phyloP scores from a whole-genome alignment of 495 filamentous ascomycete genomes.

The Aspergillus homomorphus region DNA sequence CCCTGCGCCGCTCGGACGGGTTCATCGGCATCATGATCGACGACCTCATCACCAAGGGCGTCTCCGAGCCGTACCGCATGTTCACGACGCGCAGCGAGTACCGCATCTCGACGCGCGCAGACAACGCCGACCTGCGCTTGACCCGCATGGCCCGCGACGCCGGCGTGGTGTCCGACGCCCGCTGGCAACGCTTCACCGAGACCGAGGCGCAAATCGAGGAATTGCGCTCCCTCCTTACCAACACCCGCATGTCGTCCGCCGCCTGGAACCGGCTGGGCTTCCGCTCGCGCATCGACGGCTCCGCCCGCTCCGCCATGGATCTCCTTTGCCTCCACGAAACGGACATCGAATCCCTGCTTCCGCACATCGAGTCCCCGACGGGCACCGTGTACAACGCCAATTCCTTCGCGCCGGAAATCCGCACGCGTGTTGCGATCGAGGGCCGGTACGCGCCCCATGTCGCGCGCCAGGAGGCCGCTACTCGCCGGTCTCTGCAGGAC shows the following conservation, averaged over 20 bases:
- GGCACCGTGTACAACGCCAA: slow-evolving; percentile 39
- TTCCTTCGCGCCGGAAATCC: slow-evolving; percentile 54
- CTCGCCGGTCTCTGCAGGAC: slow-evolving; percentile 66
- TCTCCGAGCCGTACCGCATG: slow-evolving; percentile 97
- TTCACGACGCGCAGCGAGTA: slow-evolving; percentile 96
- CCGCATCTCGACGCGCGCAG: slow-evolving; percentile 82
- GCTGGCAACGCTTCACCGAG: slow-evolving; percentile 68
- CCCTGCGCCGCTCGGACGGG: slow-evolving; percentile 77
- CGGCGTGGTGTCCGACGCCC: slow-evolving; percentile 73
- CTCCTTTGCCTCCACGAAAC: slow-evolving; percentile 63
- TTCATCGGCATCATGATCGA: slow-evolving; percentile 99
- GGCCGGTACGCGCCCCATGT: slow-evolving; percentile 83
- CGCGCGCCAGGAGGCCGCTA: slow-evolving; percentile 59
- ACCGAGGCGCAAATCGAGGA: slow-evolving; percentile 62
- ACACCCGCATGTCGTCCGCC: slow-evolving; percentile 50
- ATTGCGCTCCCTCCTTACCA: slow-evolving; percentile 56
- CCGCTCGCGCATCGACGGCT: slow-evolving; percentile 56
- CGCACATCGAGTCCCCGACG: slow-evolving; percentile 45
- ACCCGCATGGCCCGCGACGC: slow-evolving; percentile 73
- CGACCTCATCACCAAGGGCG: slow-evolving; percentile 95
- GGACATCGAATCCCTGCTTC: slow-evolving; percentile 51
- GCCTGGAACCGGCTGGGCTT: slow-evolving; percentile 72
- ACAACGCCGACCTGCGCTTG: slow-evolving; percentile 89
- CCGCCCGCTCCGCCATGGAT: slow-evolving; percentile 66
- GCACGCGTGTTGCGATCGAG: slow-evolving; percentile 71